Conservation (phyloP, 441 rosid genomes). For the Francoa sonchifolia region DNA sequence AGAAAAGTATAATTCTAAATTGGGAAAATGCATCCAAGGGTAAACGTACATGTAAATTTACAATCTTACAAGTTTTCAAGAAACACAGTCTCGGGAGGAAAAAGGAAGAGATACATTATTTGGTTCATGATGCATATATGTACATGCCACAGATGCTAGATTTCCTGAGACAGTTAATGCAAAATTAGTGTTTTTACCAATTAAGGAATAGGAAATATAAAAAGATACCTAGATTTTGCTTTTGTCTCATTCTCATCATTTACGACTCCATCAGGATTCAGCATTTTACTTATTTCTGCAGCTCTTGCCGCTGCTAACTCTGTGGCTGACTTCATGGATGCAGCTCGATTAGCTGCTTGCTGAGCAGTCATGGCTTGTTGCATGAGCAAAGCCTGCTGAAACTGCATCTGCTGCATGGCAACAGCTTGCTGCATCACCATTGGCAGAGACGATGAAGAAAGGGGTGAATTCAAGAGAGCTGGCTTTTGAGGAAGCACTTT, state of each 20-base stretch:
- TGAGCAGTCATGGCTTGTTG: slow-evolving; percentile 92
- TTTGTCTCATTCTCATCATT: slow-evolving; percentile 50
- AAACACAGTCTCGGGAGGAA: too few species aligned
- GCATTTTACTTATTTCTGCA: slow-evolving; percentile 87
- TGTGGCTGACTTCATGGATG: slow-evolving; percentile 96
- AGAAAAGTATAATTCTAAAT: too few species aligned
- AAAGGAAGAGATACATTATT: too few species aligned
- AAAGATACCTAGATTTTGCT: slow-evolving; percentile 50
- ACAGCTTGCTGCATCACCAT: slow-evolving; percentile 99
- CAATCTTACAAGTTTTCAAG: too few species aligned
- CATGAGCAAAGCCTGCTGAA: slow-evolving; percentile 97
- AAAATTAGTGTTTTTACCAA: neutral
- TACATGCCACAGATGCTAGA: too few species aligned
- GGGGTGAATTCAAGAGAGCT: slow-evolving; percentile 37
- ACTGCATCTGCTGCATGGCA: slow-evolving; percentile 98
- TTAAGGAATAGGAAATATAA: neutral
- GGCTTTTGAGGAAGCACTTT: slow-evolving; percentile 84
- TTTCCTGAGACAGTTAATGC: too few species aligned
- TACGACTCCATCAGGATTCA: slow-evolving; percentile 74
- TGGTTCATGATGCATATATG: too few species aligned
- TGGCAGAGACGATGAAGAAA: slow-evolving; percentile 69
- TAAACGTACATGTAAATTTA: too few species aligned
- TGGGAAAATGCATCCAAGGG: too few species aligned
- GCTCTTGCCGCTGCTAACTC: slow-evolving; percentile 98
- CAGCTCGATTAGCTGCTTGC: slow-evolving; percentile 95